A percentile compares a stretch with the other conserved stretches of the same genome.
phyloP scores from a whole-genome alignment of 2,329 filamentous ascomycete species.

The Nannizzia gypsea region DNA sequence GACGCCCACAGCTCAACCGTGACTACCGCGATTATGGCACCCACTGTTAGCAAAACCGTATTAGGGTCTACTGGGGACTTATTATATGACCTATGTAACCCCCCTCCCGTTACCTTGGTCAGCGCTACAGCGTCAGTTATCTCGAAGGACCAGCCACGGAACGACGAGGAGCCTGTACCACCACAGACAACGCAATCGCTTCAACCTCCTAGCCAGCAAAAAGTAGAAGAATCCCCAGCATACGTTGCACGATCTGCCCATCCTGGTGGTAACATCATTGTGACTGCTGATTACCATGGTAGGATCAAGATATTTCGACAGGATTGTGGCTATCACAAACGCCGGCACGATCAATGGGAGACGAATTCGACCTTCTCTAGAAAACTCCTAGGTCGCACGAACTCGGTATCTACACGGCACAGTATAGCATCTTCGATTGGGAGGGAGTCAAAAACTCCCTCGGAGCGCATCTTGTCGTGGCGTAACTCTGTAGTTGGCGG shows the following conservation, averaged over 20 bases:
- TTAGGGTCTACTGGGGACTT: constrained; percentile 76
- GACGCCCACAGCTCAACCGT: constrained; percentile 83
- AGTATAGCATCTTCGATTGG: constrained; percentile 37
- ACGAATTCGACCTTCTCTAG: constrained; percentile 64
- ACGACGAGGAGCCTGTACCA: constrained; percentile 15
- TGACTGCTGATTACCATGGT: constrained; percentile 79
- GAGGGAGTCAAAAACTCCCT: constrained; percentile 38
- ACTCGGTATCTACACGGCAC: constrained; percentile 45
- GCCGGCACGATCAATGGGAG: constrained; percentile 66
- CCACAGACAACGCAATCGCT: constrained; percentile 12
- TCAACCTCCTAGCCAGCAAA: constrained; percentile 27
- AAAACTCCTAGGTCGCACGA: constrained; percentile 45
- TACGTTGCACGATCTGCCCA: constrained; percentile 69
- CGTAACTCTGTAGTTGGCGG: constrained; percentile 55
- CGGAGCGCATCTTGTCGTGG: constrained; percentile 82
- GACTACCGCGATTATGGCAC: constrained; percentile 78
- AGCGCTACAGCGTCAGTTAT: constrained; percentile 56
- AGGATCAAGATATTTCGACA: constrained; percentile 91
- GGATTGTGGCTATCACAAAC: constrained; percentile 76
- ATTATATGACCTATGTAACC: constrained; percentile 93
- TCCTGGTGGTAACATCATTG: constrained; percentile 72
- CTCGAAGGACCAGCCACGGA: constrained; percentile 37
- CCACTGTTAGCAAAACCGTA: constrained; percentile 62
- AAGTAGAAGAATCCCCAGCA: constrained; percentile 57
- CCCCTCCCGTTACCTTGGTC: constrained; percentile 72